These are phyloP conservation scores for Penicillium nordicum DNA, from an alignment of 2,329 filamentous ascomycete species.

Conservation along the genomic window DNA sequence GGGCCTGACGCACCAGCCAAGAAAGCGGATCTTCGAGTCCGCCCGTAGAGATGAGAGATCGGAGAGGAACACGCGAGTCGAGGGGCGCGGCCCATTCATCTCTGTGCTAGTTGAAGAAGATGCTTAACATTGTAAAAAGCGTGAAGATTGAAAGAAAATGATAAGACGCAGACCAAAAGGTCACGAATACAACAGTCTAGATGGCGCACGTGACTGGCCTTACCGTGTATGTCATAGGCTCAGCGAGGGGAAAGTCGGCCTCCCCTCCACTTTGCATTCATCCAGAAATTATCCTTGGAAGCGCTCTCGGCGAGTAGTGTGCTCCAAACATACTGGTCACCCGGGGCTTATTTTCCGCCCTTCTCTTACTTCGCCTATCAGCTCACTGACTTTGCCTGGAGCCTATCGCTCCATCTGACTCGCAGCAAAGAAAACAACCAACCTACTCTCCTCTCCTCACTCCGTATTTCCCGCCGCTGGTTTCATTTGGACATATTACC, in stretches of 20 bases:
- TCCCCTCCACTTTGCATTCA: slow-evolving; percentile 22
- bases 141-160: slow-evolving; percentile 1
- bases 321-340: not conserved
- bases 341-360: not conserved
- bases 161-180: not conserved
- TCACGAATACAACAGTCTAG: not conserved
- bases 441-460: slow-evolving; percentile 8
- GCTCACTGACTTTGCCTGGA: slow-evolving; percentile 8
- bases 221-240: slow-evolving; percentile 38
- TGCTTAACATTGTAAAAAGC: slow-evolving; percentile 1
- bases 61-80: slow-evolving; percentile 62
- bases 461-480: slow-evolving; percentile 7
- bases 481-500: not conserved
- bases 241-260: slow-evolving; percentile 31
- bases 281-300: slow-evolving; percentile 5
- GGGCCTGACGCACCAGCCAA: slow-evolving; percentile 71
- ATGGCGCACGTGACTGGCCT: slow-evolving; percentile 33
- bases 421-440: slow-evolving; percentile 12
- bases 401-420: slow-evolving; percentile 21
- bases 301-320: not conserved
- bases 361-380: not conserved
- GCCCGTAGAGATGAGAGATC: slow-evolving; percentile 52
- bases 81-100: slow-evolving; percentile 59
- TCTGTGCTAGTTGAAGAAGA: slow-evolving; percentile 1
- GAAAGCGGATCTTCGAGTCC: slow-evolving; percentile 80